A percentile compares a stretch with the other conserved stretches of the same genome.
Evolutionary conservation across 192 early-diverging fungal genomes (phyloP).

Genomic region (Entomortierella chlamydospora): DNA sequence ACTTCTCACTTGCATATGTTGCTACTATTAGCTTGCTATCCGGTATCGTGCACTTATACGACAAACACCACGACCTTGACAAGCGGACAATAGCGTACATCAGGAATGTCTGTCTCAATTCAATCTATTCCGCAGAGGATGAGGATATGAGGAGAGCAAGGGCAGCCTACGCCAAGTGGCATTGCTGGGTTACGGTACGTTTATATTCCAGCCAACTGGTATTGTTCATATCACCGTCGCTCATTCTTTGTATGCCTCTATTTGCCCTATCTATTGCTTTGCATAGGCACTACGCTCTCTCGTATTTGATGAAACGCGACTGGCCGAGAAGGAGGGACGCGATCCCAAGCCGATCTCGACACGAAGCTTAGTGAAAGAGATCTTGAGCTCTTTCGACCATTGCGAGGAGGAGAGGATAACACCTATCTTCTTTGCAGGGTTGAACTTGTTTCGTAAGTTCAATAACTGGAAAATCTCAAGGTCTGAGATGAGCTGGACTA

Average conservation of each 20-base stretch:
- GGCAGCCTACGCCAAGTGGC: neutral
- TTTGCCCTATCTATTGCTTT: neutral
- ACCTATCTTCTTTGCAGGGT: conserved; percentile 15
- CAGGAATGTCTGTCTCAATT: too few species aligned
- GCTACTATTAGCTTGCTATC: too few species aligned
- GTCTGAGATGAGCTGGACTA: conserved; percentile 19
- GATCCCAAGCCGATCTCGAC: conserved; percentile 4
- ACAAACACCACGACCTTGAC: too few species aligned
- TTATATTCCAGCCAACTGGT: neutral
- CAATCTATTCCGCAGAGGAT: neutral
- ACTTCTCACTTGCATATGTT: too few species aligned
- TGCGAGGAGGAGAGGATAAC: neutral
- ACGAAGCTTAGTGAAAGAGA: neutral
- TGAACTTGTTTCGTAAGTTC: conserved; percentile 25
- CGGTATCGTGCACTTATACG: too few species aligned
- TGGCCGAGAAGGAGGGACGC: conserved; percentile 5
- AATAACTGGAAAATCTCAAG: conserved; percentile 13
- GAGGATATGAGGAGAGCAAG: neutral
- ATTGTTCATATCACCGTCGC: neutral
- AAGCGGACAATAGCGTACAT: too few species aligned
- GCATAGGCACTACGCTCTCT: conserved; percentile 6
- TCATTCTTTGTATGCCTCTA: neutral
- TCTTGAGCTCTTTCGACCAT: conserved; percentile 2
- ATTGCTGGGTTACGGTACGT: neutral
- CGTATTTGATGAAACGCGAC: neutral